These are phyloP conservation scores for Coffea canephora DNA, from an alignment of 257 asterid genomes.

Conservation along the genomic window DNA sequence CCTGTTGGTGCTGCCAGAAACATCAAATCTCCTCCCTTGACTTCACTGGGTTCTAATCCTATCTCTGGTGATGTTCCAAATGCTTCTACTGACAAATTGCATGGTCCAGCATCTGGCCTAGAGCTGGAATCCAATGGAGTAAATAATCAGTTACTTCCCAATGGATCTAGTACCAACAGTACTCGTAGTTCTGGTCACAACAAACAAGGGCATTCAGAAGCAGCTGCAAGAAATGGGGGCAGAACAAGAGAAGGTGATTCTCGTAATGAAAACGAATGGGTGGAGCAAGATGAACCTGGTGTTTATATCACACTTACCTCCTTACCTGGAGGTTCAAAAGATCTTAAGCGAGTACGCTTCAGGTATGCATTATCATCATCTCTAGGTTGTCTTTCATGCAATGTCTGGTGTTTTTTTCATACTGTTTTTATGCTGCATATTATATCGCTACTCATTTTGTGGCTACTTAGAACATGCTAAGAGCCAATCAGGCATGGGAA, in stretches of 20 bases:
- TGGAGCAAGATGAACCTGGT: conserved; percentile 97
- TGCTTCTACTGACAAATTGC: conserved; percentile 46
- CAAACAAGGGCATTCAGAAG: conserved; percentile 51
- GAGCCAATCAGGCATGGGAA: not conserved
- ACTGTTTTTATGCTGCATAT: conserved; percentile 1
- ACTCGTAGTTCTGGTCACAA: conserved; percentile 52
- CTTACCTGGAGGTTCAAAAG: conserved; percentile 86
- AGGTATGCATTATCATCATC: conserved; percentile 53
- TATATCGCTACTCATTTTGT: not conserved
- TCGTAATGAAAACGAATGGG: conserved; percentile 86
- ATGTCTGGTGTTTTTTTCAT: not conserved
- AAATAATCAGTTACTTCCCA: conserved; percentile 44
- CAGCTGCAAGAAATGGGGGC: conserved; percentile 54
- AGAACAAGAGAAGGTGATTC: conserved; percentile 68
- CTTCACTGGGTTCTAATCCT: conserved; percentile 43
- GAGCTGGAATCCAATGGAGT: conserved; percentile 63
- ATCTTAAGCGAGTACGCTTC: conserved; percentile 96
- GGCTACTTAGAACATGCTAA: not conserved
- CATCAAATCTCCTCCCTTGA: conserved; percentile 63
- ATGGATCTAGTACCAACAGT: conserved; percentile 53
- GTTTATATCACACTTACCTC: conserved; percentile 94
- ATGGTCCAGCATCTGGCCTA: conserved; percentile 51
- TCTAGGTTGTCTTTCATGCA: conserved; percentile 5
- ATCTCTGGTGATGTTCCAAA: conserved; percentile 46
- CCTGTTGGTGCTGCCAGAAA: conserved; percentile 92